phyloP scores from a whole-genome alignment of 805 yeast genomes.

The Brettanomyces custersianus region DNA sequence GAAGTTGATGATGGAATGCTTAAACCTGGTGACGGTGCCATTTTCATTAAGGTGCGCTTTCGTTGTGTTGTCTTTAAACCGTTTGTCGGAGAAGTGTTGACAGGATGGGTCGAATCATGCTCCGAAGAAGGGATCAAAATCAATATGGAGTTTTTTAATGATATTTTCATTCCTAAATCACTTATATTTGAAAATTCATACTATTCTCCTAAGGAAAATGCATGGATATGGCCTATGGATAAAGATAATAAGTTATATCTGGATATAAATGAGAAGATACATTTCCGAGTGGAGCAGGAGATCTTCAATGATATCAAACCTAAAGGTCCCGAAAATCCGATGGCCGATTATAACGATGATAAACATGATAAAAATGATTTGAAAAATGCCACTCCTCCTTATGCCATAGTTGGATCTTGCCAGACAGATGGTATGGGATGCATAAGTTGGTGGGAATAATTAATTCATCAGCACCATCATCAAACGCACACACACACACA shows the following conservation, averaged over 20 bases:
- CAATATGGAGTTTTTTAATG: slow-evolving; percentile 82
- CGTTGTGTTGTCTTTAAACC: slow-evolving; percentile 84
- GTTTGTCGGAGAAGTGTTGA: slow-evolving; percentile 83
- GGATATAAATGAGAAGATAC: slow-evolving; percentile 84
- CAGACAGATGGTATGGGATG: slow-evolving; percentile 97
- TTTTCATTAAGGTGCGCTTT: slow-evolving; percentile 66
- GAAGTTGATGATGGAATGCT: slow-evolving; percentile 82
- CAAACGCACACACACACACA: background rate
- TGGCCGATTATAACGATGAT: slow-evolving; percentile 16
- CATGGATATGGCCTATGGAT: slow-evolving; percentile 87
- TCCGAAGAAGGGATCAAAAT: slow-evolving; percentile 81
- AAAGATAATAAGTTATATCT: slow-evolving; percentile 70
- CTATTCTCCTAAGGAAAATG: slow-evolving; percentile 58
- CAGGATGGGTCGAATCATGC: slow-evolving; percentile 91
- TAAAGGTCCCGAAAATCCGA: slow-evolving; percentile 38
- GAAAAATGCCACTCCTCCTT: slow-evolving; percentile 56
- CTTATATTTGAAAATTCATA: slow-evolving; percentile 57
- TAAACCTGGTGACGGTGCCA: slow-evolving; percentile 91
- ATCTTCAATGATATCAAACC: slow-evolving; percentile 80
- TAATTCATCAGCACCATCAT: no score
- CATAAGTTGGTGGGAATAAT: slow-evolving; percentile 89
- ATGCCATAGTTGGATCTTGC: slow-evolving; percentile 80
- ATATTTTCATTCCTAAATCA: slow-evolving; percentile 78
- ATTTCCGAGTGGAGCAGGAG: slow-evolving; percentile 88
- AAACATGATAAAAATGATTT: slow-evolving; percentile 25